Percentiles rank a stretch among this genome's conserved stretches.
Conservation (phyloP, 1,284 basidiomycete species). For the Agaricales sp. region DNA sequence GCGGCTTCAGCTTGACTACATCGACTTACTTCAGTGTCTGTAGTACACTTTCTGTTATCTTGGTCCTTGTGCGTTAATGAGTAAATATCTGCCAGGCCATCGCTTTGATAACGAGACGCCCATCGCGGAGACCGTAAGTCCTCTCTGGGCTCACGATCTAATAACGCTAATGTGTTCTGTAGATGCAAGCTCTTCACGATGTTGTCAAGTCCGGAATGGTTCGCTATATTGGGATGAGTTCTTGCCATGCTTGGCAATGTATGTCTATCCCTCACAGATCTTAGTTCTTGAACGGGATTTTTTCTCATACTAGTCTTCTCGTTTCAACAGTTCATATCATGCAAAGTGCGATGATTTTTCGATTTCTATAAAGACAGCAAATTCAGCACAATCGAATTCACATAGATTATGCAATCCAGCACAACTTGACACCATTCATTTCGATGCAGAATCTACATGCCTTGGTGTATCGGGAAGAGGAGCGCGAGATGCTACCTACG, state of each 20-base stretch:
- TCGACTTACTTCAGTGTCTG: constrained; percentile 36
- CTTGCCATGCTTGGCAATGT: constrained; percentile 36
- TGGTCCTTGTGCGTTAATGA: neutral
- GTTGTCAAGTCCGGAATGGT: constrained; percentile 55
- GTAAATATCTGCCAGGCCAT: constrained; percentile 26
- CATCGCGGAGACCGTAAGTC: constrained; percentile 38
- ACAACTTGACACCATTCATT: constrained; percentile 55
- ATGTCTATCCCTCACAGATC: constrained; percentile 11
- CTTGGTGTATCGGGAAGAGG: constrained; percentile 54
- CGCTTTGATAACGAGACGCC: constrained; percentile 46
- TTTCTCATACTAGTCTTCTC: constrained; percentile 7
- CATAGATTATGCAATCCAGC: constrained; percentile 33
- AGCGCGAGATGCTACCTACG: constrained; percentile 58
- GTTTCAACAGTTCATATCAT: constrained; percentile 30
- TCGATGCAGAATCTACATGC: constrained; percentile 63
- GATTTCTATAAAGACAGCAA: no score
- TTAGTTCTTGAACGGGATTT: neutral
- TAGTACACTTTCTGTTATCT: neutral
- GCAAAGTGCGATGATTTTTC: constrained; percentile 27
- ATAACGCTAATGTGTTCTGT: neutral
- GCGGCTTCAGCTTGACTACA: constrained; percentile 38
- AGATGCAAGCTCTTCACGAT: constrained; percentile 62
- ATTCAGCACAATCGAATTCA: neutral
- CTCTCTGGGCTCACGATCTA: constrained; percentile 4
- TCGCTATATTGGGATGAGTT: constrained; percentile 59